Percentiles rank a stretch among this genome's conserved stretches.
Conservation (phyloP, 176 grass and related monocot genomes). For the Oryza rufipogon region DNA sequence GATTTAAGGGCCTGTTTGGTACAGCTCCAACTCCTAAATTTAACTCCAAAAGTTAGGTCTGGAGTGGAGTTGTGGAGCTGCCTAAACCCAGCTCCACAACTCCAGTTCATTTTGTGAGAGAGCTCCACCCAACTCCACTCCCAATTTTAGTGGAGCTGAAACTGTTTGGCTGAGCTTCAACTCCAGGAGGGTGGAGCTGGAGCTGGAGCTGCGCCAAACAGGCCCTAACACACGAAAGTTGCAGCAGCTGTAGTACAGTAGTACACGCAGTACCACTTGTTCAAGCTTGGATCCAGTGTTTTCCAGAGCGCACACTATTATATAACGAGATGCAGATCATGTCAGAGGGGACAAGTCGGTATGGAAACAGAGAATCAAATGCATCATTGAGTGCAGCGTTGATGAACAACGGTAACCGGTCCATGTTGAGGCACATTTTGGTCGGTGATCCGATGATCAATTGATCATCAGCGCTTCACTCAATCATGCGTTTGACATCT, state of each 20-base stretch:
- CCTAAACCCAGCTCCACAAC: too few species aligned
- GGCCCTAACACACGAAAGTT: not conserved
- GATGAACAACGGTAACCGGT: not conserved
- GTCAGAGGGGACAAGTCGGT: not conserved
- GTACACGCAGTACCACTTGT: not conserved
- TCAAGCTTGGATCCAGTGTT: not conserved
- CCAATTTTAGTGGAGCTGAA: too few species aligned
- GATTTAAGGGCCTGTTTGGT: too few species aligned
- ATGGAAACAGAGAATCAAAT: slow-evolving; percentile 11
- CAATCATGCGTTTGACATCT: slow-evolving; percentile 54
- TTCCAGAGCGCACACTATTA: not conserved
- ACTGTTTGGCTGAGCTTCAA: too few species aligned
- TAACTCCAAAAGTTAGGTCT: too few species aligned
- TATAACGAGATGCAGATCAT: not conserved
- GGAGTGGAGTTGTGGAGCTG: too few species aligned
- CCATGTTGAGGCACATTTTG: not conserved
- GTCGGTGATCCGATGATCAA: not conserved
- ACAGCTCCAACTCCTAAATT: too few species aligned
- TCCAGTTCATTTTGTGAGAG: too few species aligned
- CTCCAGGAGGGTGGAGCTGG: too few species aligned
- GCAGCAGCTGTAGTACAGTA: not conserved
- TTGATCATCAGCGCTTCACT: slow-evolving; percentile 42
- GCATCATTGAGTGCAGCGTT: slow-evolving; percentile 76
- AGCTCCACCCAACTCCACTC: too few species aligned
- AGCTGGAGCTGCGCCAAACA: too few species aligned